Base-by-base conservation (phyloP, 225 moss, liverwort and hornwort genomes). In the Takakia lepidozioides region DNA sequence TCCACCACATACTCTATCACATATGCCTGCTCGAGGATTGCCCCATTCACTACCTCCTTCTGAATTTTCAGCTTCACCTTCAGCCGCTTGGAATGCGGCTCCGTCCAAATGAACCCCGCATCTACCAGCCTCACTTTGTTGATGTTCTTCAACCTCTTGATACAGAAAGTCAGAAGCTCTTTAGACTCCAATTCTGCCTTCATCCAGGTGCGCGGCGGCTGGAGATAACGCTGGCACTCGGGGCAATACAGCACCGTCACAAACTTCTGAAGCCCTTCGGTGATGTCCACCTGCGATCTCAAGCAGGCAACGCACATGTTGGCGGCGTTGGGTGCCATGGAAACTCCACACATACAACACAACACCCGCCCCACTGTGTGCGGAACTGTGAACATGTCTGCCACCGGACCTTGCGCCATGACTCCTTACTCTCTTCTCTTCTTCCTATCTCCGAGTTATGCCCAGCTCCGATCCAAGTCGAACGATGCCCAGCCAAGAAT, bases 281-380 rank as follows among this genome's bases (percentile, higher is more conserved):
- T 98, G 52, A 98, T 98, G 46, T 91, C 98, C 40, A 91, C 91
- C 65, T 98, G 91, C 6, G 87, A 91, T 14, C 87, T 72, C 57
- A 98, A 44, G 65, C 91, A 98, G 21, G 91, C 82, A 5, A 98
- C 91, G 52, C 91, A 98, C 98, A 98, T 98, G 53, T 91, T 98
- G 53, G 91, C 98, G 6, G 85, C 81, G 57, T 95, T 95, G 16
- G 90, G 90, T 17, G 82, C 53, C 95, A 98, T 98, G 17, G 91
- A 63, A 25, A 83, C 78, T 35, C 91, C 98, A 27, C 98, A 98
- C 77, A 98, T 68, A 55, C 87, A 87, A 60, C 98, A 98, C 10
- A 91, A 69, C 54, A 98, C 85, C n/a, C 95, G 82, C 38, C 95
- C 95, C 50, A 78, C 83, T 22, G 95, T 91, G 29, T 78, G 87